These are phyloP conservation scores for Mangifera indica DNA, from an alignment of 345 rosid species.

Conservation along the genomic window DNA sequence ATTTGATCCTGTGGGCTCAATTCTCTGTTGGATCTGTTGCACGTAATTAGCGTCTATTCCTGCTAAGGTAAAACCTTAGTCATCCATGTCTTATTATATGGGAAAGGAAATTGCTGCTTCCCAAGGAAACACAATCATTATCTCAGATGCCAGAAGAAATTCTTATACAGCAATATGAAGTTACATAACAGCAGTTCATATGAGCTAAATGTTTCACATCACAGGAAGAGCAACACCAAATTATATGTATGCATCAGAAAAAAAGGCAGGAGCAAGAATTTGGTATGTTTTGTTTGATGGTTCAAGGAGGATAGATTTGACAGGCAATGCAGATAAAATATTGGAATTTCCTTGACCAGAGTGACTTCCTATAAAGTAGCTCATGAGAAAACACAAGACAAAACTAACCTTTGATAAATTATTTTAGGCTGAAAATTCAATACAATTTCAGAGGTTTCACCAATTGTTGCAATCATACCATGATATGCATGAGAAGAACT, in stretches of 20 bases:
- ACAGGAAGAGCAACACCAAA: too few relatives aligned
- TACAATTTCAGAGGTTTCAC: not conserved
- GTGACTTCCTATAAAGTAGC: not conserved
- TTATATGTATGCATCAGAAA: too few relatives aligned
- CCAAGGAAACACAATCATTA: not conserved
- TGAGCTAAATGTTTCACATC: conserved; percentile 8
- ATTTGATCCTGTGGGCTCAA: not conserved
- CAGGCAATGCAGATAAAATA: not conserved
- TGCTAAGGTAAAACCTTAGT: not conserved
- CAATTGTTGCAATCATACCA: not conserved
- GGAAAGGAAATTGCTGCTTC: not conserved
- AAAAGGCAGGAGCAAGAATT: too few relatives aligned
- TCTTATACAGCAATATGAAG: not conserved
- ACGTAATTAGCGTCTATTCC: not conserved
- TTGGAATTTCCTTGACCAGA: not conserved
- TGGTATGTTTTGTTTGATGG: not conserved
- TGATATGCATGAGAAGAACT: not conserved
- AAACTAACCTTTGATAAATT: too few relatives aligned
- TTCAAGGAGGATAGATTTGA: not conserved
- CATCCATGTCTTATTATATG: not conserved
- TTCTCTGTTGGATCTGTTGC: not conserved
- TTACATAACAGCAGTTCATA: not conserved
- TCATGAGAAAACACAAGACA: too few relatives aligned
- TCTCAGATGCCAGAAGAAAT: not conserved
- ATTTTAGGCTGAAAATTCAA: not conserved